A percentile compares a stretch with the other conserved stretches of the same genome.
These are phyloP conservation scores for Copromyces sp. DNA, from an alignment of 495 filamentous ascomycete species.

Conservation along the genomic window DNA sequence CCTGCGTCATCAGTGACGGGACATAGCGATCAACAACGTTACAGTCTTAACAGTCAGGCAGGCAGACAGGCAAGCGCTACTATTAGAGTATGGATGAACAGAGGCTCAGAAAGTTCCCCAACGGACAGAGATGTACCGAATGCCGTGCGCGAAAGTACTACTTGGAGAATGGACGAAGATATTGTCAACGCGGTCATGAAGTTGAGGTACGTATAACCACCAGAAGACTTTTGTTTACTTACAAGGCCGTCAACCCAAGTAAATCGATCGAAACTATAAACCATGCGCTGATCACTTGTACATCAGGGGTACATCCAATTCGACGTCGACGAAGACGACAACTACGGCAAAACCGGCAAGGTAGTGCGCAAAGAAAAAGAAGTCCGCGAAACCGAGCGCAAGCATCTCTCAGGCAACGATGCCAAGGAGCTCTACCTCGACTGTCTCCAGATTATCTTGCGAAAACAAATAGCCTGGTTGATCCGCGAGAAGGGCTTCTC, in stretches of 20 bases:
- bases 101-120: slow-evolving; percentile 22
- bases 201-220: slow-evolving; percentile 27
- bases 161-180: slow-evolving; percentile 37
- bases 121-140: slow-evolving; percentile 35
- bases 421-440: slow-evolving; percentile 73
- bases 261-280: neutral
- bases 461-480: slow-evolving; percentile 34
- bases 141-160: slow-evolving; percentile 41
- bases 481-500: slow-evolving; percentile 30
- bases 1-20: neutral
- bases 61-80: neutral
- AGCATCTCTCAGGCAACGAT: slow-evolving; percentile 50
- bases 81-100: neutral
- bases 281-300: neutral
- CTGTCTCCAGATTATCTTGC: slow-evolving; percentile 65
- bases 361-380: slow-evolving; percentile 34
- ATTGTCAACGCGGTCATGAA: slow-evolving; percentile 44
- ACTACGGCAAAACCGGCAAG: slow-evolving; percentile 55
- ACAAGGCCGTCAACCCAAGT: neutral
- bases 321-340: slow-evolving; percentile 62
- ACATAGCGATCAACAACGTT: neutral
- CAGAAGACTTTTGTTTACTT: neutral
- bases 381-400: slow-evolving; percentile 43
- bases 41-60: neutral
- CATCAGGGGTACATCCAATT: slow-evolving; percentile 40